Base-by-base conservation (phyloP, 2,329 filamentous ascomycete species). In the Endothia cerciana region DNA sequence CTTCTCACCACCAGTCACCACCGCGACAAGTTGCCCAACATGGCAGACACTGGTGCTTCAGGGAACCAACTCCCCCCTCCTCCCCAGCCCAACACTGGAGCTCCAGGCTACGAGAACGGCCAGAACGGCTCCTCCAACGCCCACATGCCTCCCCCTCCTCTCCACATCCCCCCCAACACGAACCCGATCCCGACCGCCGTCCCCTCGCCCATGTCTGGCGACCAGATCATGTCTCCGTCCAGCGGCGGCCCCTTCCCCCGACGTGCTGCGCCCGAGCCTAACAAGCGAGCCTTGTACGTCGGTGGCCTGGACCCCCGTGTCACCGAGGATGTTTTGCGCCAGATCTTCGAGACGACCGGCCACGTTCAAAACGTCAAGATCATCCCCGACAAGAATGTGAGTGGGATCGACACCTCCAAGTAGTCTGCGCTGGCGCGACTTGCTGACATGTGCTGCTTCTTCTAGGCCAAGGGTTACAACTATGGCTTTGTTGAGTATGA, bases 401-500 rank as follows among this genome's bases (percentile, higher is more conserved):
- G 93, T 88, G 69, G 33, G 28, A 33, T 28, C 22, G 1, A 15
- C 41, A 13, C 6, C 41, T 6, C 3, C 2, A 36, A 7, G 3
- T 22, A n/a, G 17, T 15, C 17, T 60, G 43, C 30, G 59, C 36
- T 33, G 22, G 43, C 15, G 17, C 15, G 19, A 59, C 25, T 64
- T 63, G 57, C 69, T 70, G 57, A 68, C 66, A 64, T 67, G 72
- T 73, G 80, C 69, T 70, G 59, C 71, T 73, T 80, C 76, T 77
- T 84, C 71, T 80, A 97, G 88, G 91, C 90, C 72, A 97, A 98
- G 85, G 95, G 95, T 58, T 96, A 93, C 84, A 99, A 99, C 84
- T 99, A 99, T 80, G 95, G 95, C 30, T 99, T 99, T 76, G 91
- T 99, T 70, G 95, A 99, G 79, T 99, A 97, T 79, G 95, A 99